Percentiles rank a stretch among this genome's conserved stretches.
Conservation (phyloP, 148 eudicot genomes). For the Nepenthes mirabilis region DNA sequence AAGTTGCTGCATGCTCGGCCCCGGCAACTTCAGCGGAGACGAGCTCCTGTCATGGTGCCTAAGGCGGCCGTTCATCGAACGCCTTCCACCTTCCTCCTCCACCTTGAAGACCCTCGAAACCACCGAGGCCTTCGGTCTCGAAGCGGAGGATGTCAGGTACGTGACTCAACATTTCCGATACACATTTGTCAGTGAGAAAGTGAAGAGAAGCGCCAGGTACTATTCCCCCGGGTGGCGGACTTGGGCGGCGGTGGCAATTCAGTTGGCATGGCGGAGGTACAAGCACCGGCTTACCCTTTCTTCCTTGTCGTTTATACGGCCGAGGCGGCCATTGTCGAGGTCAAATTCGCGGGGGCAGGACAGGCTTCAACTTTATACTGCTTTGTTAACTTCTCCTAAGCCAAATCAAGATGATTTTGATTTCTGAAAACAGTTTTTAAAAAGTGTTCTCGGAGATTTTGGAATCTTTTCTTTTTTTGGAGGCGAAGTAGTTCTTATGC, state of each 20-base stretch:
- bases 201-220: conserved; percentile 81
- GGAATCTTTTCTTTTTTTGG: neutral
- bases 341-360: conserved; percentile 85
- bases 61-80: conserved; percentile 57
- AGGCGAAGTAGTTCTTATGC: neutral
- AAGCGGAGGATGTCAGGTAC: conserved; percentile 73
- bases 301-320: conserved; percentile 87
- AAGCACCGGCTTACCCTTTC: conserved; percentile 67
- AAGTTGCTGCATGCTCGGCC: conserved; percentile 46
- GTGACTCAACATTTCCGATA: conserved; percentile 88
- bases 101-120: conserved; percentile 71
- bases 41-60: conserved; percentile 94
- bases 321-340: conserved; percentile 79
- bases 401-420: conserved; percentile 93
- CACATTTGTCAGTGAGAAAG: conserved; percentile 78
- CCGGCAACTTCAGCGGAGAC: conserved; percentile 67
- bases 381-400: conserved; percentile 85
- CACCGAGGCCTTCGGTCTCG: conserved; percentile 86
- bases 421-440: neutral
- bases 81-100: conserved; percentile 78
- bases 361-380: conserved; percentile 75
- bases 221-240: conserved; percentile 98
- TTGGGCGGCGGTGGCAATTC: conserved; percentile 92
- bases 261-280: conserved; percentile 87
- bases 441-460: too few relatives aligned